Base-by-base conservation (phyloP, 345 rosid species). In the Arabidopsis suecica region DNA sequence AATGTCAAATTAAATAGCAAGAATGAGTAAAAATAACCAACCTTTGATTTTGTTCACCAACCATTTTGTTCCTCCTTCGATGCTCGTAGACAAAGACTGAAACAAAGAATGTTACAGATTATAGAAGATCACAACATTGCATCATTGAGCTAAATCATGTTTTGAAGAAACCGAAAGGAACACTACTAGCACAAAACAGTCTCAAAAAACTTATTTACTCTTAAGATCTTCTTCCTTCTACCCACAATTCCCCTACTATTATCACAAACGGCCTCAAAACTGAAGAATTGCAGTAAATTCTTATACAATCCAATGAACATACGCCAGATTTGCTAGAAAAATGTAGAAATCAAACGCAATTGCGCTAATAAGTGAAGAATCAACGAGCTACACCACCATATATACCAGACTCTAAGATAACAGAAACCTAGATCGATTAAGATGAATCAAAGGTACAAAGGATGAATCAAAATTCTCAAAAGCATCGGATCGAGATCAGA, bases 41-140 rank as follows among this genome's bases (percentile, higher is more conserved):
- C 99, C 99, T 95, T 93, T 95, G 60, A 95, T 71, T 80, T 90
- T 95, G 87, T 89, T 92, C 68, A 95, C 96, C 73, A 92, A 11
- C 97, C 98, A 92, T 82, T 87, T 95, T 36, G 98, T 82, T 79
- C 98, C 97, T 75, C 94, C 97, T 86, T 86, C 91, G 58, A 92
- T 88, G 76, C 90, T 95, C 61, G 74, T 85, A 7, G 90, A 86
- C 74, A 93, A 11, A 36, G 98, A 93, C 98, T 93, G 81, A 12
- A 78, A 67, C 37, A 45, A 44, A 67, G 4, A 59, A 32, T 48
- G 60, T 50, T 50, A 66, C 44, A 65, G 12, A 38, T 65, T 3
- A 62, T 40, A 14, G 14, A 40, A 62, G 18, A 57, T 62, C 56
- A 36, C 56, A 36, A 64, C 30, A 47, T 25, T 38, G 11, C 71